Base-by-base conservation (phyloP, 2,329 filamentous ascomycete species). In the Sarocladium strictum region DNA sequence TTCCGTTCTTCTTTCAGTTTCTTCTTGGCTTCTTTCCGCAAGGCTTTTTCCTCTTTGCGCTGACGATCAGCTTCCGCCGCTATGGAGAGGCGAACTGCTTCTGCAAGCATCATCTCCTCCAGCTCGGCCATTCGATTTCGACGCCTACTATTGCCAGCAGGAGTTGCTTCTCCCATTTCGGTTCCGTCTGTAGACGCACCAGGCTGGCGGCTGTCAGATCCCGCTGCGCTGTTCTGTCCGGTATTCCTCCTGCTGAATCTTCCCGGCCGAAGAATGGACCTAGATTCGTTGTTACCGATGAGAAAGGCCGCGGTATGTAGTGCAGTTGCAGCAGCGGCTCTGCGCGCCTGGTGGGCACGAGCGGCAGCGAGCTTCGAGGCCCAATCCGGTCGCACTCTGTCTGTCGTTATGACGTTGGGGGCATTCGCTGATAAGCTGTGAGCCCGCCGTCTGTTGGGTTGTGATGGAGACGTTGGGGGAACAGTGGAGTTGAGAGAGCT, bases 41-140 rank as follows among this genome's bases (percentile, higher is more conserved):
- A 43, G 4, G 64, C 65, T 59, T 73, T 73, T 38, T 71, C 71
- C 56, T 93, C 87, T 65, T 90, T 94, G 47, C 82, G 86, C 61
- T 90, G 88, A n/a, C 93, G 82, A 40, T 97, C 93, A 64, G 97
- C 93, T 67, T 99, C 94, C 1, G 90, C 86, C 0, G 88, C 91
- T n/a, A 99, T 76, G 49, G 91, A 96, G 27, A 96, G 70, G 37
- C 94, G 80, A 49, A 99, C 95, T 0, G 94, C 94, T 68, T 99
- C 94, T 78, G 94, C 90, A 77, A 97, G 91, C 94, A 99, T 99
- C 76, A 99, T 89, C 50, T 96, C 93, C 67, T 99, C 94, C 0
- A 97, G 78, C 61, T 97, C 92, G 21, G 95, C 90, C 65, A 95
- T 83, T 27, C 90, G 79, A 55, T 66, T 67, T 45, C 77, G 69